Base-by-base conservation (phyloP, 2,329 filamentous ascomycete species). In the Bretziella fagacearum region DNA sequence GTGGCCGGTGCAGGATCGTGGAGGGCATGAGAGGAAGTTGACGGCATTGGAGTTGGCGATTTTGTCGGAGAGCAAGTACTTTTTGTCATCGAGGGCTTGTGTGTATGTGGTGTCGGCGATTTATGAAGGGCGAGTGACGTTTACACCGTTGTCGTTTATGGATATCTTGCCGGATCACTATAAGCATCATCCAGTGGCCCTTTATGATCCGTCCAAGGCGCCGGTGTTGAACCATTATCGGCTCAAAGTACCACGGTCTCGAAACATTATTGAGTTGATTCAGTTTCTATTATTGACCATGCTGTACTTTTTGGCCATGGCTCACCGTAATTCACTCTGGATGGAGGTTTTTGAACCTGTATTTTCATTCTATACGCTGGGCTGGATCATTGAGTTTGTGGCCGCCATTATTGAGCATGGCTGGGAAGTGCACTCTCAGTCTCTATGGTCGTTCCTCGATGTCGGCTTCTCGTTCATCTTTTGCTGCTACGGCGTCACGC, bases 141-240 rank as follows among this genome's bases (percentile, higher is more conserved):
- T 84, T 54, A 83, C 79, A 1, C 79, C 79, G 0, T 73, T 74
- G 0, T 71, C 74, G 0, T 81, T 81, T 53, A 71, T 84, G 55
- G 79, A 84, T 56, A 81, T 84, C 46, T 65, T 84, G 2, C 79
- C 80, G 0, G 80, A 84, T 56, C 75, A 80, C 55, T 83, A 83
- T 63, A 81, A 82, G 57, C 69, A 77, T 55, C 75, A 77, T 43
- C 77, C 77, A 0, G 78, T 84, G 36, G 76, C 76, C 3, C 63
- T 84, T 0, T 84, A 84, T 57, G 74, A 82, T 55, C 79, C 79
- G 2, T 63, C 74, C 15, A 70, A 72, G 50, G 77, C 77, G 3
- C 74, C 76, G 2, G 56, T 81, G 3, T 65, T 84, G 11, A 83
- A 84, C 53, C 80, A 84, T 53, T 79, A 80, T 55, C 76, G 80